These are phyloP conservation scores for Moesziomyces sp. DNA, from an alignment of 1,284 basidiomycete genomes.

Conservation along the genomic window DNA sequence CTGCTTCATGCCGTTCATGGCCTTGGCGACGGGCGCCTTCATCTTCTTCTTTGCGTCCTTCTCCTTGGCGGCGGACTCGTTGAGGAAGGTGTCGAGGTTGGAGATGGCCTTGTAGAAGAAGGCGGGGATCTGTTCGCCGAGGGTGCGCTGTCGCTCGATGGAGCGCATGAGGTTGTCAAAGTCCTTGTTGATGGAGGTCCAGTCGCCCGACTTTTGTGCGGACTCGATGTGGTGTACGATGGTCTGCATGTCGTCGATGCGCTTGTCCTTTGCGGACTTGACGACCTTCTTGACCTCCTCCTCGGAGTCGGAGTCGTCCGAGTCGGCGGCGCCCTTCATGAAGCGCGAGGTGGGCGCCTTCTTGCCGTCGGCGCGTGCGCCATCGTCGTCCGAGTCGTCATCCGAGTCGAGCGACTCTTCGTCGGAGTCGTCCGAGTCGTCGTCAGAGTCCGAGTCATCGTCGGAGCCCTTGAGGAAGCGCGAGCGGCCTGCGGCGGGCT, in stretches of 20 bases:
- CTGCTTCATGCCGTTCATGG: conserved; percentile 95
- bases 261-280: conserved; percentile 86
- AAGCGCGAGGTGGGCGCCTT: conserved; percentile 63
- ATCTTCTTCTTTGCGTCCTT: conserved; percentile 89
- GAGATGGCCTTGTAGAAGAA: conserved; percentile 84
- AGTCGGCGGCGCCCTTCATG: conserved; percentile 63
- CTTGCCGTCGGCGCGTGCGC: conserved; percentile 38
- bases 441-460: conserved; percentile 53
- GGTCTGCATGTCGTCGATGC: conserved; percentile 86
- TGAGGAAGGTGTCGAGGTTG: conserved; percentile 82
- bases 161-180: conserved; percentile 94
- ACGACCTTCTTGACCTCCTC: conserved; percentile 79
- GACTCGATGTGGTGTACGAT: conserved; percentile 92
- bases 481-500: conserved; percentile 45
- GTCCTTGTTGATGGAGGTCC: conserved; percentile 87
- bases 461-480: conserved; percentile 56
- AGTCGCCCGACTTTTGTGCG: conserved; percentile 90
- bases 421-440: conserved; percentile 52
- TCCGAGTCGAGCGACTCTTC: conserved; percentile 52
- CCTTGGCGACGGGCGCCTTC: conserved; percentile 93
- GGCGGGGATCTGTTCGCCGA: conserved; percentile 86
- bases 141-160: conserved; percentile 84
- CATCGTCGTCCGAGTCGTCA: conserved; percentile 48
- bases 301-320: conserved; percentile 74
- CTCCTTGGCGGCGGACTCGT: conserved; percentile 78